Base-by-base conservation (phyloP, 164 flowering plant genomes). In the Tetracentron sinense region DNA sequence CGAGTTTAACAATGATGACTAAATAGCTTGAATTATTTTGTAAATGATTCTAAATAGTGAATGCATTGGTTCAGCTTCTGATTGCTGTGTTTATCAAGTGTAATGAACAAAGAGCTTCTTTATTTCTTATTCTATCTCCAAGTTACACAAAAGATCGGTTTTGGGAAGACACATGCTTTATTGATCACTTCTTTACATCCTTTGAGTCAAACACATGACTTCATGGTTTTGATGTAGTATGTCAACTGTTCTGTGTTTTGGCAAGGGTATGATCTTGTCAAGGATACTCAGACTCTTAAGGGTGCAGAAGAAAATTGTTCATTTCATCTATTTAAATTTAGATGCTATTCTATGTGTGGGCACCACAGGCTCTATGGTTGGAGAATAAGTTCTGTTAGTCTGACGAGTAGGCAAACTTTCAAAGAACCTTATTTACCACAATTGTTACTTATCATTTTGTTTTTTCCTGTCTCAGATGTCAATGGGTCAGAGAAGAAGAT, bases 401-500 rank as follows among this genome's bases (percentile, higher is more conserved):
- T 58, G 51, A 60, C 15, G 0, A 30, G 57, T 26, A 29, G 6
- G 28, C 33, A 15, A 60, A 33, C 29, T 25, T 31, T 42, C 2
- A 10, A 19, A 16, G 38, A 23, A 7, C 29, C 50, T 64, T 53
- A 33, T 51, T 54, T 56, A n/a, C 54, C 16, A 7, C 8, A 23
- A 42, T 66, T 35, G 38, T 42, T 58, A n/a, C 52, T 65, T 19
- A 58, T 56, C 20, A 19, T 11, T 56, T 60, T 35, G 14, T 28
- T 2, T 38, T 46, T 21, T 69, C 21, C 4, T 59, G 6, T 73
- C 42, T 27, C 69, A 91, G 97, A 72, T 85, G 96, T 46, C 97
- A 92, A 72, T 95, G 99, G 99, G 96, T 89, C 38, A 84, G 93
- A 73, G 97, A 95, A 78, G 97, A 95, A 72, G 97, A 95, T 75